Conservation (phyloP, 106 monocot genomes). For the Narthecium ossifragum region DNA sequence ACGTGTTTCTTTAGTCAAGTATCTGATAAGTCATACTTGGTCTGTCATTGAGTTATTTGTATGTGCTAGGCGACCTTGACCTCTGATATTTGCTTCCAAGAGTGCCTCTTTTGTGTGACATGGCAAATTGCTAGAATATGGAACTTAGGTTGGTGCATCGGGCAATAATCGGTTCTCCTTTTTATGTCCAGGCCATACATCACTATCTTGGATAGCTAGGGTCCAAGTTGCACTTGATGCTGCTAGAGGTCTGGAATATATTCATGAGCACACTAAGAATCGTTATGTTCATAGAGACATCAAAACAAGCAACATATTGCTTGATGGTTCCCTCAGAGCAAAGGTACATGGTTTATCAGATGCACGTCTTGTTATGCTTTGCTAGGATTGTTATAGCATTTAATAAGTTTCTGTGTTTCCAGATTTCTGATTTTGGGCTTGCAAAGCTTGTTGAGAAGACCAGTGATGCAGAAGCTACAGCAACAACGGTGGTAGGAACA, state of each 20-base stretch:
- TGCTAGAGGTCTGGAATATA: conserved; percentile 93
- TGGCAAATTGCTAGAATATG: no score
- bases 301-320: conserved; percentile 93
- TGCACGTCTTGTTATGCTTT: background rate
- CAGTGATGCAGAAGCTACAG: conserved; percentile 68
- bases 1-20: no score
- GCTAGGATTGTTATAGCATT: conserved; percentile 1
- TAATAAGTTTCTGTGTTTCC: conserved; percentile 5
- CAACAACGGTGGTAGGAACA: conserved; percentile 92
- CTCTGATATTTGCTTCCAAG: no score
- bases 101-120: no score
- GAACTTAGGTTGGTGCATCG: no score
- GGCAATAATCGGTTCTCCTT: background rate
- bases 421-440: conserved; percentile 99
- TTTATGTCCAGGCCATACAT: conserved; percentile 54
- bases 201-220: conserved; percentile 95
- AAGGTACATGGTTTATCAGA: conserved; percentile 43
- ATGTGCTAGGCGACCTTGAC: no score
- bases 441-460: conserved; percentile 74
- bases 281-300: conserved; percentile 99
- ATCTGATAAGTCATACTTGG: no score
- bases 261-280: conserved; percentile 93
- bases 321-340: conserved; percentile 75
- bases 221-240: conserved; percentile 93
- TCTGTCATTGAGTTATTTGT: no score